Evolutionary conservation across 371 early-diverging fungal species (phyloP), one percentile per base, ranked within the genome.

Genomic region (Mortierella sp.): DNA sequence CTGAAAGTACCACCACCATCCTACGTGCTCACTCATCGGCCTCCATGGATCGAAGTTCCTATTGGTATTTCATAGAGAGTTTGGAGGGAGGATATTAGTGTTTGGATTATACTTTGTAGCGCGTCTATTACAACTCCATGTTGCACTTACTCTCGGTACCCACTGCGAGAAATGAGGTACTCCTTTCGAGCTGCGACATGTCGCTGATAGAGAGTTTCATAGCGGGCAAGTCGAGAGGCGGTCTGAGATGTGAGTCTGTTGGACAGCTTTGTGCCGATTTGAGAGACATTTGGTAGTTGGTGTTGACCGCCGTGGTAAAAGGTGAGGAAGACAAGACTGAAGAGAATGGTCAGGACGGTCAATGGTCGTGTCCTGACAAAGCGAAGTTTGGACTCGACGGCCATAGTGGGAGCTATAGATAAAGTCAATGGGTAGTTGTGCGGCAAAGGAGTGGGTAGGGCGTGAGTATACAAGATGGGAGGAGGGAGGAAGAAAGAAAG

Each of bases 1-100:
- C 21, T 78, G 78, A 29, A 78, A 78, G 54, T 73, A 78, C 73
- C 78, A 78, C 73, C 78, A 78, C 78, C 73, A 78, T 21, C 71
- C 71, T 48, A 71, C 32, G 16, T 48, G 32, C 3, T 71, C 71
- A 11, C 21, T 4, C 46, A 18, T 27, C 27, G 11, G 27, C 12
- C 46, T 29, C 71, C 71, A 71, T 12, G 71, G 71, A 21, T 71
- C 46, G 71, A 46, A 71, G 46, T 38, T 48, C 38, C 71, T 71
- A 48, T 71, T 71, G 3, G 38, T 27, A 12, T 12, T 27, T 6
- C 21, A 65, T 7, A 35, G 12, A 7, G 35, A 6, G 63, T 7
- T 35, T 35, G 35, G 35, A 35, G 2, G 18, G 1, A 11, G 4
- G 29, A 16, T n/a, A 29, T 35, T 35, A 32, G 29, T 29, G 63